Conservation (phyloP, 78 protist species). For the Isochrysis galbana region DNA sequence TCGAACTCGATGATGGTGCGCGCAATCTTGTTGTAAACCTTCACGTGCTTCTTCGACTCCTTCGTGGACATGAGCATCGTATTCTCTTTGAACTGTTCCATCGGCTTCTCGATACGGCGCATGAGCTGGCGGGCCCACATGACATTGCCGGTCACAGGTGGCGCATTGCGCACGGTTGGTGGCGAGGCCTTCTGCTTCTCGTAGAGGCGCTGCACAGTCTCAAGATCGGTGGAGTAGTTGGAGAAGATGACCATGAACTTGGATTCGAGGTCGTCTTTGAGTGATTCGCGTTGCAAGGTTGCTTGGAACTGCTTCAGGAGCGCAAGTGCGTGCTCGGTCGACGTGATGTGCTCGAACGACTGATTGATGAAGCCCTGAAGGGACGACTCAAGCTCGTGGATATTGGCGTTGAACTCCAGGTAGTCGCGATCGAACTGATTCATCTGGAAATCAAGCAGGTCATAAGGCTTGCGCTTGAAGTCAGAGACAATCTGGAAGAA, state of each 20-base stretch:
- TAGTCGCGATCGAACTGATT: constrained; percentile 26
- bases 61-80: background rate
- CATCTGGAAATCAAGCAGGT: background rate
- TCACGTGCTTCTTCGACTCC: background rate
- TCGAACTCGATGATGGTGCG: no score
- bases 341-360: constrained; percentile 45
- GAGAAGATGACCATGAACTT: constrained; percentile 46
- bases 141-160: constrained; percentile 70
- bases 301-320: constrained; percentile 66
- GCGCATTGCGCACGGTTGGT: constrained; percentile 54
- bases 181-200: no score
- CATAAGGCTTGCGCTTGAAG: constrained; percentile 56
- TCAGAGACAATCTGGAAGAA: constrained; percentile 43
- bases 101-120: constrained; percentile 50
- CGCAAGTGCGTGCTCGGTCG: constrained; percentile 56
- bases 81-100: constrained; percentile 16
- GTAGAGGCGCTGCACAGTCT: constrained; percentile 52
- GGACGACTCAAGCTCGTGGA: constrained; percentile 43
- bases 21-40: no score
- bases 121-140: constrained; percentile 52
- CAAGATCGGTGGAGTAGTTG: constrained; percentile 50
- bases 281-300: constrained; percentile 47
- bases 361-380: constrained; percentile 21
- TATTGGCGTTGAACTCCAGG: background rate
- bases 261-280: constrained; percentile 45